A percentile compares a stretch with the other conserved stretches of the same genome.
phyloP scores from a whole-genome alignment of 805 yeast genomes.

The Torulaspora indica region DNA sequence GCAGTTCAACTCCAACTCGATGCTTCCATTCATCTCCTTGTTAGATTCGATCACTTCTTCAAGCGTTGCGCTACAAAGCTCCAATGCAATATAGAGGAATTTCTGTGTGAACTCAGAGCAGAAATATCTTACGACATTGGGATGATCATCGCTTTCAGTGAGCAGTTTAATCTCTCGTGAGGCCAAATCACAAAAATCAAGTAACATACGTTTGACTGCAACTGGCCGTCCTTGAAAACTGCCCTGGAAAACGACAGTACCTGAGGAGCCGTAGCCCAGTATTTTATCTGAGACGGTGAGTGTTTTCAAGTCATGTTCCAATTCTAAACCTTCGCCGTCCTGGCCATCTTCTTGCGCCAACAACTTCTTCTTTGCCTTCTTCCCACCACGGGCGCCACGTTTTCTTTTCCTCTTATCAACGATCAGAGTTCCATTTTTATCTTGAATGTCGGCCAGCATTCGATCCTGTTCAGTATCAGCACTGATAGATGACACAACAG shows the following conservation, averaged over 20 bases:
- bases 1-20: slow-evolving; percentile 39
- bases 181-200: slow-evolving; percentile 91
- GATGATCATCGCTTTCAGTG: slow-evolving; percentile 95
- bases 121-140: slow-evolving; percentile 87
- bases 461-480: no score
- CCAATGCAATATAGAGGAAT: slow-evolving; percentile 88
- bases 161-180: slow-evolving; percentile 81
- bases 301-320: slow-evolving; percentile 41
- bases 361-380: slow-evolving; percentile 42
- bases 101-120: slow-evolving; percentile 89
- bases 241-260: slow-evolving; percentile 91
- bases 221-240: slow-evolving; percentile 89
- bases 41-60: slow-evolving; percentile 72
- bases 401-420: slow-evolving; percentile 52
- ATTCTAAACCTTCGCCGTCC: slow-evolving; percentile 14
- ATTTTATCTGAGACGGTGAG: slow-evolving; percentile 64
- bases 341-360: slow-evolving; percentile 6
- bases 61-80: slow-evolving; percentile 80
- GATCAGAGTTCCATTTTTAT: slow-evolving; percentile 6
- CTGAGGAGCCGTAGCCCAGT: slow-evolving; percentile 95
- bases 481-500: no score
- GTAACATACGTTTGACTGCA: slow-evolving; percentile 89
- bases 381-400: slow-evolving; percentile 84
- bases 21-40: slow-evolving; percentile 35
- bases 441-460: neutral